Base-by-base conservation (phyloP, 2,329 filamentous ascomycete species). In the Alternaria sp. region DNA sequence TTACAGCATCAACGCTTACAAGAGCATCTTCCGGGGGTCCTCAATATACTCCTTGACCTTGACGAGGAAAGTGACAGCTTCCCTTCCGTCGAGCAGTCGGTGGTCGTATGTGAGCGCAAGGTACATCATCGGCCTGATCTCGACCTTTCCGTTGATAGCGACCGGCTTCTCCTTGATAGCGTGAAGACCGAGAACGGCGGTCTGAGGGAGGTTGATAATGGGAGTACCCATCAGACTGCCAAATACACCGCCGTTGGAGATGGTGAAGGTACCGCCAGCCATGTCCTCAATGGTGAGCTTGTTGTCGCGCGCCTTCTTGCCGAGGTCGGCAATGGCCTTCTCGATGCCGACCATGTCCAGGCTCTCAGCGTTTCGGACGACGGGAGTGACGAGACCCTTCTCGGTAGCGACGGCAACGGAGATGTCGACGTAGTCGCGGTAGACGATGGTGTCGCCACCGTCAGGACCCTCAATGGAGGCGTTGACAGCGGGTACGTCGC, bases 251-350 rank as follows among this genome's bases (percentile, higher is more conserved):
- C 96, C 89, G 80, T 97, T 98, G 86, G 92, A 96, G 84, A 97
- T 97, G 65, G 96, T 98, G 82, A 97, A 99, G 36, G 95, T 97
- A 68, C 96, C 96, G 64, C 96, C 96, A 64, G 96, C 96, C 93
- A 99, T 97, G 79, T 99, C 96, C 84, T 99, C 96, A 74, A 99
- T 97, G 3, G 96, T 98, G 70, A 99, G 88, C 84, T 98, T 98
- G 81, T 91, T 91, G 78, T 97, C 94, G 67, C 96, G 92, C 67
- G 96, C 96, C 92, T 98, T 99, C 86, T 94, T 96, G 78, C 96
- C 96, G 73, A 99, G 87, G 32, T 97, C 93, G 12, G 95, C 93
- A 81, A 99, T 99, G 12, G 91, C 84, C 82, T 91, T 90, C 83
- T 99, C 96, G 74, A 98, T 97, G 50, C 86, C 89, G 66, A 99